A percentile compares a stretch with the other conserved stretches of the same genome.
These are phyloP conservation scores for Brassica hybrid DNA, from an alignment of 441 rosid species.

Conservation along the genomic window DNA sequence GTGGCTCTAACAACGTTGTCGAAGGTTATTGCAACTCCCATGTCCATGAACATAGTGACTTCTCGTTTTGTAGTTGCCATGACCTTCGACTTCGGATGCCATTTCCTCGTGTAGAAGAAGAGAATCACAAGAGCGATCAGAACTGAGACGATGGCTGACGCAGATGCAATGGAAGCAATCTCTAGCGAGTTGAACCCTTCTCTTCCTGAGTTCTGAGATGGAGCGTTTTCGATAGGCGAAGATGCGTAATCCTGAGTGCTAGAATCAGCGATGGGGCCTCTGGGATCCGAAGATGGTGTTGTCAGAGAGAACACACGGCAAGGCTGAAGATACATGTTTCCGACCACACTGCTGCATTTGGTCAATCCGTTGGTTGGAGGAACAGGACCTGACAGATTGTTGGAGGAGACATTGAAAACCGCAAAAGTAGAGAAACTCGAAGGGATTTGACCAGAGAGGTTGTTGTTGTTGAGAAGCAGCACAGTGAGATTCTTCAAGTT, in stretches of 20 bases:
- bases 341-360: constrained; percentile 42
- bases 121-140: constrained; percentile 73
- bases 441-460: constrained; percentile 57
- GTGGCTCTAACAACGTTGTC: constrained; percentile 86
- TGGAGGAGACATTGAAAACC: constrained; percentile 55
- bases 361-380: constrained; percentile 42
- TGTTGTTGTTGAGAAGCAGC: constrained; percentile 58
- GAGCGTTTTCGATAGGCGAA: constrained; percentile 43
- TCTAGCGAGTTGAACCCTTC: constrained; percentile 70
- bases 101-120: constrained; percentile 70
- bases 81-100: constrained; percentile 61
- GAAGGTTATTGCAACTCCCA: constrained; percentile 70
- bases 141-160: constrained; percentile 80
- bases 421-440: constrained; percentile 48
- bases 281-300: constrained; percentile 42
- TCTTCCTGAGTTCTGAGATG: constrained; percentile 24
- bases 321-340: constrained; percentile 51
- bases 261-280: constrained; percentile 36
- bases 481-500: constrained; percentile 51
- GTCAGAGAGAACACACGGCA: constrained; percentile 46
- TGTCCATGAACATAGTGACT: constrained; percentile 71
- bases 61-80: constrained; percentile 64
- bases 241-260: constrained; percentile 36
- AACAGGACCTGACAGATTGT: constrained; percentile 51
- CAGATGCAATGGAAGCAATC: constrained; percentile 84